Percentiles rank a stretch among this genome's conserved stretches.
These are phyloP conservation scores for Lyophyllum semitale DNA, from an alignment of 768 basidiomycete genomes.

Conservation along the genomic window DNA sequence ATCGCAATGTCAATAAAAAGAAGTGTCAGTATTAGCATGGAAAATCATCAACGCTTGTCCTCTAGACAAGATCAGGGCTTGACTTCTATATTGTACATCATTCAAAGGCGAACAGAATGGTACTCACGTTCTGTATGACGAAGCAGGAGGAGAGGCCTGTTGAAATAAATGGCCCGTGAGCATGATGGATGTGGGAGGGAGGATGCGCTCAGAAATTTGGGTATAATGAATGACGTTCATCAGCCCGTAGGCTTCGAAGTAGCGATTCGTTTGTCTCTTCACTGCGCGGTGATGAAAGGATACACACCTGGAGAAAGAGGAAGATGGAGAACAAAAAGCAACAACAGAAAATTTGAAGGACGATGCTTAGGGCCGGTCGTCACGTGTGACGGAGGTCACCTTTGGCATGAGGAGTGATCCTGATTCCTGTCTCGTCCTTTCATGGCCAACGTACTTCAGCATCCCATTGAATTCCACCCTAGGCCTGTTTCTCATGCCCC, in stretches of 20 bases:
- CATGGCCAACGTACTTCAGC: slow-evolving; percentile 76
- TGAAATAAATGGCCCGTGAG: slow-evolving; percentile 15
- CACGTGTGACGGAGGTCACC: slow-evolving; percentile 6
- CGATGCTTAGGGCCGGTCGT: slow-evolving; percentile 39
- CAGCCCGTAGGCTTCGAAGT: slow-evolving; percentile 74
- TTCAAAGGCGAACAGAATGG: slow-evolving; percentile 16
- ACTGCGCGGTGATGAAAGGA: slow-evolving; percentile 28
- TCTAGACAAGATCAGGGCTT: slow-evolving; percentile 83
- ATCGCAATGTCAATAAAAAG: not conserved
- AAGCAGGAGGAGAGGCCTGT: not conserved
- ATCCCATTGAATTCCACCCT: slow-evolving; percentile 65
- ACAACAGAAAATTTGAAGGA: slow-evolving; percentile 15
- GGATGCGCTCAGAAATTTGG: slow-evolving; percentile 83
- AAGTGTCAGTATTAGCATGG: slow-evolving; percentile 89
- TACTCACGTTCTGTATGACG: slow-evolving; percentile 27
- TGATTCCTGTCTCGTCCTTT: slow-evolving; percentile 25
- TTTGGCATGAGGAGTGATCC: slow-evolving; percentile 1
- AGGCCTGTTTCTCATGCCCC: slow-evolving; percentile 59
- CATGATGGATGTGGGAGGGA: slow-evolving; percentile 10
- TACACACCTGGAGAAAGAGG: slow-evolving; percentile 32
- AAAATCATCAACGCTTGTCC: slow-evolving; percentile 73
- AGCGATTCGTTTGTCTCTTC: slow-evolving; percentile 86
- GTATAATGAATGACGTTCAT: slow-evolving; percentile 75
- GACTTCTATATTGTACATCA: slow-evolving; percentile 86
- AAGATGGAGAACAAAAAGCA: slow-evolving; percentile 9